Evolutionary conservation across 1,139 yeast species (phyloP).

Genomic region (Blastobotrys raffinosifermentans): DNA sequence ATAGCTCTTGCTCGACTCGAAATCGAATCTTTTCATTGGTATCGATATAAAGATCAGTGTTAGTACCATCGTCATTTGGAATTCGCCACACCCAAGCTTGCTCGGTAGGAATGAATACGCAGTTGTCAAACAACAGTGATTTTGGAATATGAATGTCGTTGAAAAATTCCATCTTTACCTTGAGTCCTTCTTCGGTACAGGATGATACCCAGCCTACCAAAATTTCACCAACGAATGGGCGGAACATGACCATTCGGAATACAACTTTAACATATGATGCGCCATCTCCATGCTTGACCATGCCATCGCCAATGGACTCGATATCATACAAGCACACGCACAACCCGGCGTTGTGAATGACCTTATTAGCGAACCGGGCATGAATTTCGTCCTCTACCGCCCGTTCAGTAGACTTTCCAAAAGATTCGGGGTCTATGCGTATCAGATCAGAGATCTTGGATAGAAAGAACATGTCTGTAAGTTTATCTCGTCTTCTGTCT

Average conservation of each 20-base stretch:
- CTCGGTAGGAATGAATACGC: conserved; percentile 54
- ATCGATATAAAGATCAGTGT: conserved; percentile 68
- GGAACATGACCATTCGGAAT: conserved; percentile 75
- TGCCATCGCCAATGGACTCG: conserved; percentile 73
- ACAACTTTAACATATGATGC: conserved; percentile 67
- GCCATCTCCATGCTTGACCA: conserved; percentile 94
- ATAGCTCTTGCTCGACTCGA: conserved; percentile 82
- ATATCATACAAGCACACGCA: conserved; percentile 83
- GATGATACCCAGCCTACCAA: conserved; percentile 89
- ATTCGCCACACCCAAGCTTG: conserved; percentile 92
- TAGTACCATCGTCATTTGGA: conserved; percentile 47
- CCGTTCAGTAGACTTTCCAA: conserved; percentile 61
- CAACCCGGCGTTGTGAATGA: conserved; percentile 76
- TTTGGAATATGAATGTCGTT: conserved; percentile 89
- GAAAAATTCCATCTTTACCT: conserved; percentile 75
- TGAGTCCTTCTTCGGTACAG: conserved; percentile 81
- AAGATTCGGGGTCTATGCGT: conserved; percentile 81
- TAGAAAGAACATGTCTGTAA: conserved; percentile 92
- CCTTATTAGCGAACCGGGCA: conserved; percentile 71
- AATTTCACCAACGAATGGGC: conserved; percentile 94
- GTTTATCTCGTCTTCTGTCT: no score
- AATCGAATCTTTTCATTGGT: conserved; percentile 86
- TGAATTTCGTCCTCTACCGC: conserved; percentile 79
- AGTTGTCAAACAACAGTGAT: conserved; percentile 70
- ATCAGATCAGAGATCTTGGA: conserved; percentile 76